Evolutionary conservation across 2,329 filamentous ascomycete genomes (phyloP).

Genomic region (Pseudogymnoascus pannorum): DNA sequence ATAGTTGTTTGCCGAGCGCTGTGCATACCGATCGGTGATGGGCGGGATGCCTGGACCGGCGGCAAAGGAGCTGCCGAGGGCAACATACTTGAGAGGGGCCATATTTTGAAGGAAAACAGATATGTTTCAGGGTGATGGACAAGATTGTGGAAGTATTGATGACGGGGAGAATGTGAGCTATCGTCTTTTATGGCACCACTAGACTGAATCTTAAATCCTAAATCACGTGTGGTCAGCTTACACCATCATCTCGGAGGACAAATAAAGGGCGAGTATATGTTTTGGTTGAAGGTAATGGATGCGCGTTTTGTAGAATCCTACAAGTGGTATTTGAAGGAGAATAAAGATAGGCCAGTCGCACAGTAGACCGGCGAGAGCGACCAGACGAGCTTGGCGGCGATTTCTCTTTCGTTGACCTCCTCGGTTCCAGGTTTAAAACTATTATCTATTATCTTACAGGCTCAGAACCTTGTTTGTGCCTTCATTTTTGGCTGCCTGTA

Average conservation of each 20-base stretch:
- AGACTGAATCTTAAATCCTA: not conserved
- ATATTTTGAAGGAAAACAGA: not conserved
- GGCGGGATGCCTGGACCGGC: conserved; percentile 28
- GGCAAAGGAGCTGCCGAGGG: not conserved
- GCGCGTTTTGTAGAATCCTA: not conserved
- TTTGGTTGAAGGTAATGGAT: not conserved
- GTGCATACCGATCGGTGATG: conserved; percentile 24
- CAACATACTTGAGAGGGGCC: conserved; percentile 1
- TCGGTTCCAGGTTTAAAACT: not conserved
- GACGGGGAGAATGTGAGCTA: not conserved
- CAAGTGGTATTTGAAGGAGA: not conserved
- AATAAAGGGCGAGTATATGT: not conserved
- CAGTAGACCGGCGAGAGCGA: not conserved
- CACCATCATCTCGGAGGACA: not conserved
- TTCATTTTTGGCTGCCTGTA: not conserved
- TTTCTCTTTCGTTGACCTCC: not conserved
- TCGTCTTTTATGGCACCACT: not conserved
- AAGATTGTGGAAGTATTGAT: not conserved
- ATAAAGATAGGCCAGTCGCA: not conserved
- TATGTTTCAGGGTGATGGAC: not conserved
- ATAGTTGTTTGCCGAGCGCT: conserved; percentile 32
- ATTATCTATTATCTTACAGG: not conserved
- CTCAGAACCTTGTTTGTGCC: not conserved
- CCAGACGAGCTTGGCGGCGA: not conserved
- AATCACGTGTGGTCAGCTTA: not conserved